These are phyloP conservation scores for Exobasidium cylindrosporum DNA, from an alignment of 1,284 basidiomycete species.

Conservation along the genomic window DNA sequence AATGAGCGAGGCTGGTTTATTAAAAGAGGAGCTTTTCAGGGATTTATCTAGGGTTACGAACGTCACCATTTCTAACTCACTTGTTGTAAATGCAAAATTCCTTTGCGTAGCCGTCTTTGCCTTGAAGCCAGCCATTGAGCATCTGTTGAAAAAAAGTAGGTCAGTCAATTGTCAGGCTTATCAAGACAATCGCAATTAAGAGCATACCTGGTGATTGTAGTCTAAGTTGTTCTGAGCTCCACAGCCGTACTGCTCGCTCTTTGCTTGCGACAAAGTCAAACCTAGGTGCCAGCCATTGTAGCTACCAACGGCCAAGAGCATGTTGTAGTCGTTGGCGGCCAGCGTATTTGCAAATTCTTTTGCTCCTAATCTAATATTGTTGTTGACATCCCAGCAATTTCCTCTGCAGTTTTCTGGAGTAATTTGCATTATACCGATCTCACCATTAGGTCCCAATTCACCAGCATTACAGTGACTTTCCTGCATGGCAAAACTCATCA, in stretches of 20 bases:
- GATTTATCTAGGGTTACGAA: too few species aligned
- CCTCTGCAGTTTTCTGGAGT: constrained; percentile 37
- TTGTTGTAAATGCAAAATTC: background rate
- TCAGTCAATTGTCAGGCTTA: background rate
- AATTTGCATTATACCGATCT: constrained; percentile 44
- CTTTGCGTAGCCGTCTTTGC: constrained; percentile 18
- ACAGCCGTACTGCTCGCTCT: constrained; percentile 26
- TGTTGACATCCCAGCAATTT: constrained; percentile 33
- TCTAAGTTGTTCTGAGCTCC: constrained; percentile 39
- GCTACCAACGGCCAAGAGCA: constrained; percentile 30
- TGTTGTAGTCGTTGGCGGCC: constrained; percentile 25
- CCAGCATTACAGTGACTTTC: constrained; percentile 35
- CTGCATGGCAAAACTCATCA: constrained; percentile 44
- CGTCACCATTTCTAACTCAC: too few species aligned
- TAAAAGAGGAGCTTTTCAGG: too few species aligned
- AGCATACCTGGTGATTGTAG: constrained; percentile 22
- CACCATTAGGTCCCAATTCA: constrained; percentile 34
- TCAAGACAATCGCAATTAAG: too few species aligned
- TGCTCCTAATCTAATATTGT: constrained; percentile 35
- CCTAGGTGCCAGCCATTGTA: constrained; percentile 41
- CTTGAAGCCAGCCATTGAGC: constrained; percentile 38
- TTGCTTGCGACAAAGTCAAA: constrained; percentile 27
- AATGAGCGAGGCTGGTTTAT: too few species aligned
- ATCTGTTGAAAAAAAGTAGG: constrained; percentile 22
- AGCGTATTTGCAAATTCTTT: constrained; percentile 31